Evolutionary conservation across 768 basidiomycete genomes (phyloP), one percentile per base, ranked within the genome.

Genomic region (Megacollybia marginata): DNA sequence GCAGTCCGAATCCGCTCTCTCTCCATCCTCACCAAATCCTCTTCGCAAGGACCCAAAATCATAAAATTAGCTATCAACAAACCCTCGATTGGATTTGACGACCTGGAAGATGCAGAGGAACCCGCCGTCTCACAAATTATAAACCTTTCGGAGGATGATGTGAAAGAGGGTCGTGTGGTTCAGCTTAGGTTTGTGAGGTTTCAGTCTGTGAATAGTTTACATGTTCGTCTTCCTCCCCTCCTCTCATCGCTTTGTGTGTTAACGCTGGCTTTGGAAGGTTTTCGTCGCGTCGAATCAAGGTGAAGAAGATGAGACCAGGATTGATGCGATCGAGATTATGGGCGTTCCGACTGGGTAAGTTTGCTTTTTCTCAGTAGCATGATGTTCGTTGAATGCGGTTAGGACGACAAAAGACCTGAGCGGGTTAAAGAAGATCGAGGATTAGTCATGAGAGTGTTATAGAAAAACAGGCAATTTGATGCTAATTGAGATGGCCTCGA

Each of bases 271-370:
- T 45, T 9, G 38, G 11, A 51, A 88, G 84, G 75, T 89, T 36
- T 88, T 89, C 57, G 76, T 89, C 36, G 71, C 66, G 33, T 78
- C 79, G 6, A 87, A 87, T 54, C 81, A 86, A 50, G 82, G 76
- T 0, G 77, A 57, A 33, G 75, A 72, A 34, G 83, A 88, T 5
- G 70, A 76, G 57, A 85, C 86, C 4, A 70, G 82, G 16, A 80
- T 89, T 52, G 82, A 88, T 57, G 73, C 65, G 23, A 65, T 89
- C 43, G 86, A 89, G 57, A 60, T 88, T 11, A 67, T 82, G 18
- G 87, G 88, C 10, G 57, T 73, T 13, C 69, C 79, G 6, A 69
- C 76, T 15, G 77, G 77, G 83, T 86, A 56, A 48, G 80, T 71
- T 38, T 34, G 9, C 7, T 20, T 36, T 19, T 50, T 0, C 57